Base-by-base conservation (phyloP, 176 grass and related monocot genomes). In the Aegilops bicornis region DNA sequence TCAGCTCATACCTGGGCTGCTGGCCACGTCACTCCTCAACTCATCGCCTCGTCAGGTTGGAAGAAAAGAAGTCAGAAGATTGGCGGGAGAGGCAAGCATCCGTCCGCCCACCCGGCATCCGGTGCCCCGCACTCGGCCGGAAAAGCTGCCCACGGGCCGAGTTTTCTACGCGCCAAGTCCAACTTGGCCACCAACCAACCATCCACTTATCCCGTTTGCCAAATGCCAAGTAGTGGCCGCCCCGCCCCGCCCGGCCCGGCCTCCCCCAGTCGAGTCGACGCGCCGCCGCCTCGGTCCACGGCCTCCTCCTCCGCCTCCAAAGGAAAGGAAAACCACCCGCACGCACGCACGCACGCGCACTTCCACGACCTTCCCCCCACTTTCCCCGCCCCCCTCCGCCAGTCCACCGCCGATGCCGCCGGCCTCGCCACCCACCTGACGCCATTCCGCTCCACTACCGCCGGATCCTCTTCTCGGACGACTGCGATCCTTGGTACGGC, bases 121-220 rank as follows among this genome's bases (percentile, higher is more conserved):
- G 0, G 22, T 62, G 5, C n/a, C 52, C 66, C 6, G 15, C n/a
- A 59, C 7, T 23, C 13, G 14, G 5, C 22, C 62, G 6, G 37
- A 25, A 85, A 85, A 77, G 8, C 12, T 40, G 25, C 71, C 7
- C 33, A 13, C 23, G 10, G 1, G 13, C 56, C 40, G 42, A 20
- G 48, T 81, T 61, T 89, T 89, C 77, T 25, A 85, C 83, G 71
- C 47, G 22, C 77, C 60, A 23, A 69, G 83, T 85, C 83, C 78
- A 82, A 86, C 78, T 77, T 69, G 78, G 78, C 78, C 70, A 82
- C 88, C 87, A 89, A 74, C 58, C 77, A 14, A 50, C 79, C 13
- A 79, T 33, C n/a, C 59, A 17, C 50, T 54, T 19, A 54, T 54
- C 50, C 50, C 50, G 6, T 54, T 19, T 54, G 50, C 50, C 50